Conservation (phyloP, 2,329 filamentous ascomycete genomes). For the Dothistroma septosporum region DNA sequence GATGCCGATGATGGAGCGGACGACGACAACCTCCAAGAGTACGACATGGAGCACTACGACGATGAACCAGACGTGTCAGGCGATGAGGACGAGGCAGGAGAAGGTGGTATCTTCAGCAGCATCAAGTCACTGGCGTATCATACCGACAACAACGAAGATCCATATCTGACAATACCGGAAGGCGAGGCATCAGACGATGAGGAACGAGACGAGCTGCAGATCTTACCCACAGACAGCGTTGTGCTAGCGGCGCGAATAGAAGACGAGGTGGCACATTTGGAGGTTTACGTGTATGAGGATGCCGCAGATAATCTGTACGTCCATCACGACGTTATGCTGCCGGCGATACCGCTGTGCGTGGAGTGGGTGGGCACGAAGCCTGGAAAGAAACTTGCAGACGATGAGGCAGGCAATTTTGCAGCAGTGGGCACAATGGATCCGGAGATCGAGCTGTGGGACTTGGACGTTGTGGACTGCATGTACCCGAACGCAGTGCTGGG, state of each 20-base stretch:
- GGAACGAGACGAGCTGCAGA: conserved; percentile 88
- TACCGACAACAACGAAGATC: conserved; percentile 88
- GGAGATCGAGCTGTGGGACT: conserved; percentile 97
- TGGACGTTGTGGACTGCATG: conserved; percentile 95
- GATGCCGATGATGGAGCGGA: conserved; percentile 29
- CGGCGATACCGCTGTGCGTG: conserved; percentile 88
- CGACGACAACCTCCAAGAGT: conserved; percentile 91
- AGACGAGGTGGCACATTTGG: conserved; percentile 92
- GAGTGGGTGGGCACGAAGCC: conserved; percentile 96
- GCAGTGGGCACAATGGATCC: conserved; percentile 96
- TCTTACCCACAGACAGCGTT: conserved; percentile 87
- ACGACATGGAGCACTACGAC: conserved; percentile 94
- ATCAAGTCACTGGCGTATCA: conserved; percentile 92
- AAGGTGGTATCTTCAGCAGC: conserved; percentile 80
- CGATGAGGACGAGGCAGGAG: conserved; percentile 56
- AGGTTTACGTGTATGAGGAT: conserved; percentile 97
- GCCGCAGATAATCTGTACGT: conserved; percentile 94
- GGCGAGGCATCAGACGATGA: conserved; percentile 68
- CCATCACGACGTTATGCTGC: conserved; percentile 98
- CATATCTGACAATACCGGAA: conserved; percentile 83
- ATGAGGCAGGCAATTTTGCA: conserved; percentile 79
- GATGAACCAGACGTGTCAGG: conserved; percentile 58
- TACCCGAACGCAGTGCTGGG: conserved; percentile 96
- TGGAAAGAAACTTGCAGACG: conserved; percentile 57
- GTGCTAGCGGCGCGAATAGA: conserved; percentile 90